These are phyloP conservation scores for Boletus reticuloceps DNA, from an alignment of 768 basidiomycete species.

Conservation along the genomic window DNA sequence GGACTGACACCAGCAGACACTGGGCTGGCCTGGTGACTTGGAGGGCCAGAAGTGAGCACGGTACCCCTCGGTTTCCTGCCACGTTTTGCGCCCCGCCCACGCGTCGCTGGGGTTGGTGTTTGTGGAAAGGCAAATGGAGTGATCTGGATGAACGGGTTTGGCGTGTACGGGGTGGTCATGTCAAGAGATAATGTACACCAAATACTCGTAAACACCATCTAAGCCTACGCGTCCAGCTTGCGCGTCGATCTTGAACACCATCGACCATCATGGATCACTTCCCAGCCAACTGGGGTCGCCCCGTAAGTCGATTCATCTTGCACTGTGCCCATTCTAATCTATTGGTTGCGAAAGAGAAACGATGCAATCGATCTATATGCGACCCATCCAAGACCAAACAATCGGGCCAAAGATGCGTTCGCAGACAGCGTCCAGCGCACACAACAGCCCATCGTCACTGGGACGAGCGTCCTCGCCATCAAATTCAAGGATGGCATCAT, in stretches of 20 bases:
- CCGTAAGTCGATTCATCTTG: slow-evolving; percentile 42
- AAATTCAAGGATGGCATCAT: slow-evolving; percentile 96
- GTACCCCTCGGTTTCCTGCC: slow-evolving; percentile 25
- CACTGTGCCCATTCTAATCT: background rate
- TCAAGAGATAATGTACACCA: background rate
- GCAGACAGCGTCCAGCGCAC: slow-evolving; percentile 72
- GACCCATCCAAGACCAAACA: slow-evolving; percentile 61
- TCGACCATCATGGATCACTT: slow-evolving; percentile 72
- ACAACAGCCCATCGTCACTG: slow-evolving; percentile 93
- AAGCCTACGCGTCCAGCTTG: slow-evolving; percentile 23
- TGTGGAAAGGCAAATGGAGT: slow-evolving; percentile 14
- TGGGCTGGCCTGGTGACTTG: slow-evolving; percentile 9
- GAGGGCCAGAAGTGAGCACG: slow-evolving; percentile 4
- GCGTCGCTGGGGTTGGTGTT: slow-evolving; percentile 20
- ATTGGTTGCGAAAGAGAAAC: slow-evolving; percentile 50
- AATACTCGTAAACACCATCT: slow-evolving; percentile 18
- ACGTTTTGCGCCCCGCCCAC: slow-evolving; percentile 26
- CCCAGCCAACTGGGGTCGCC: slow-evolving; percentile 81
- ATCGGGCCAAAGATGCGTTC: slow-evolving; percentile 53
- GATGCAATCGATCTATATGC: slow-evolving; percentile 73
- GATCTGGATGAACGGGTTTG: slow-evolving; percentile 28
- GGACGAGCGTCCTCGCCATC: slow-evolving; percentile 92
- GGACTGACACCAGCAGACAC: background rate
- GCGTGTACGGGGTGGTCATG: slow-evolving; percentile 26
- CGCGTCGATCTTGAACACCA: slow-evolving; percentile 14